Percentiles rank a stretch among this genome's conserved stretches.
Conservation (phyloP, 345 rosid genomes). For the Corchorus olitorius region DNA sequence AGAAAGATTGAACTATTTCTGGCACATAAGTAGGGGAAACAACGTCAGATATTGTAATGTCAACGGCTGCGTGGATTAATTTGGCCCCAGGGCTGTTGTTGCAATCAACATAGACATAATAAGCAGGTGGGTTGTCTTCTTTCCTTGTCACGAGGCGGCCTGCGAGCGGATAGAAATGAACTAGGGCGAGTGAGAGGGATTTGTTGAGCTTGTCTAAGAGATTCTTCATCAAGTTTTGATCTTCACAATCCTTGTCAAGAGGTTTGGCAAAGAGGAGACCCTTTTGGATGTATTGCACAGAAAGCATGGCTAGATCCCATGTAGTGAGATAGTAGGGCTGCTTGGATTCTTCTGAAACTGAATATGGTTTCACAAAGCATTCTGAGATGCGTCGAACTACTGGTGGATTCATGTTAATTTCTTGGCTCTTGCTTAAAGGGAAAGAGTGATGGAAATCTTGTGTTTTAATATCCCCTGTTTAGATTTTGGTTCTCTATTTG, state of each 20-base stretch:
- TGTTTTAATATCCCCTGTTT: neutral
- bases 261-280: constrained; percentile 67
- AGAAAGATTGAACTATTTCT: constrained; percentile 55
- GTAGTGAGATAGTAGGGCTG: constrained; percentile 55
- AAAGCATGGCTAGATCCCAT: constrained; percentile 75
- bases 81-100: constrained; percentile 49
- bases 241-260: constrained; percentile 9
- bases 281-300: constrained; percentile 68
- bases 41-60: constrained; percentile 45
- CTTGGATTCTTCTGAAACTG: constrained; percentile 35
- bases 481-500: neutral
- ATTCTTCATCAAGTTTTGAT: constrained; percentile 33
- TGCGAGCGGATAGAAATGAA: constrained; percentile 70
- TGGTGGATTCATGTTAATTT: constrained; percentile 27
- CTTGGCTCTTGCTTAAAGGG: too few species aligned
- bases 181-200: constrained; percentile 60
- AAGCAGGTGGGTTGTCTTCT: constrained; percentile 36
- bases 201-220: constrained; percentile 43
- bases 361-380: constrained; percentile 56
- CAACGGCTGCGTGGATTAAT: constrained; percentile 48
- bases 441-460: neutral
- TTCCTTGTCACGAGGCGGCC: constrained; percentile 51
- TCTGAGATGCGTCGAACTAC: constrained; percentile 45
- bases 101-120: constrained; percentile 56
- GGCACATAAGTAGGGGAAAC: constrained; percentile 59